Evolutionary conservation across 2,329 filamentous ascomycete genomes (phyloP), one percentile per base, ranked within the genome.

Genomic region (Exophiala viscosa): DNA sequence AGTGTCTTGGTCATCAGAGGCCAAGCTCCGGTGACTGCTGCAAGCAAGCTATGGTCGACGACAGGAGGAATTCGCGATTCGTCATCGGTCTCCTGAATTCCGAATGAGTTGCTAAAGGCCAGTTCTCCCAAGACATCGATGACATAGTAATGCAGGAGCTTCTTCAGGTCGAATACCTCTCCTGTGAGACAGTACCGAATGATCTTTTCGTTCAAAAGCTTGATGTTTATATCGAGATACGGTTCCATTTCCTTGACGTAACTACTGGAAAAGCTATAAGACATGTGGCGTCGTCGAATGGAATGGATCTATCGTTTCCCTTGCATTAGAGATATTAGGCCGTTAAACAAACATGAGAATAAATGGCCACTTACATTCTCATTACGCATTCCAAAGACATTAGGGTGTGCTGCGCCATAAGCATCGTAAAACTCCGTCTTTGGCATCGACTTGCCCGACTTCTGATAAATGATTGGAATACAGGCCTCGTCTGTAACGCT

Each of bases 371-470:
- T 15, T 32, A 47, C 49, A 4, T 11, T 10, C 48, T 67, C 66
- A 57, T 70, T 64, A 20, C 65, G 49, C 59, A 63, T 68, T 2
- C 66, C 66, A 52, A 69, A 70, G 0, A 70, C 57, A 54, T 70
- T 70, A 1, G 68, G 66, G 48, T 64, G 61, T 6, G 58, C 54
- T 1, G 64, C 59, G 1, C 61, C 63, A 45, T 62, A 70, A 2
- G 63, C 68, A 60, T 70, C 65, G 45, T 69, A 70, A 47, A 69
- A 69, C 35, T 68, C 63, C 0, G 64, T 68, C 55, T 70, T 70
- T 2, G 65, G 65, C 62, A 69, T 66, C 11, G 40, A 47, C 8
- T 57, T 52, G 4, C 58, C 62, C 40, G 60, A 59, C 33, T 62
- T 65, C 36, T 68, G 63, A 42, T 67, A 68, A 6, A 69, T 60